Evolutionary conservation across 805 yeast species (phyloP).

Genomic region (Aciculoconidium aculeatum): DNA sequence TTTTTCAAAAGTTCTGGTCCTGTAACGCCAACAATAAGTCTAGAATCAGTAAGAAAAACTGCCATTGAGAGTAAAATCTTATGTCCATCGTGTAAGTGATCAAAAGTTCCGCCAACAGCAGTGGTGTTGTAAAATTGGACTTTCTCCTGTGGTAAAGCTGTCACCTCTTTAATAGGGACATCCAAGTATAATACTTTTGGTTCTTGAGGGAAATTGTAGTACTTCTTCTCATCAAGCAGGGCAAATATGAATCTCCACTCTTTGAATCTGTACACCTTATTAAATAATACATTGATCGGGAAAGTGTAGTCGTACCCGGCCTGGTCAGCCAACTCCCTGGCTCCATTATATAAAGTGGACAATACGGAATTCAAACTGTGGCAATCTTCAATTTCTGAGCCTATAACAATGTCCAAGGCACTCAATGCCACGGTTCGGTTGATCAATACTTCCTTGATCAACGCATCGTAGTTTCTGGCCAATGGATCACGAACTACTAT

Average conservation of each 20-base stretch:
- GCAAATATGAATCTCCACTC: no score
- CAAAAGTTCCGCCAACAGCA: conserved; percentile 96
- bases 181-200: no score
- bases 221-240: conserved; percentile 1
- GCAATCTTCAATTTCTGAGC: conserved; percentile 14
- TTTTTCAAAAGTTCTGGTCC: conserved; percentile 66
- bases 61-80: conserved; percentile 74
- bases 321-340: conserved; percentile 15
- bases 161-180: no score
- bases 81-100: conserved; percentile 94
- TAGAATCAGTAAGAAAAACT: conserved; percentile 48
- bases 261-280: conserved; percentile 5
- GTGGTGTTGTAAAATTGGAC: conserved; percentile 16
- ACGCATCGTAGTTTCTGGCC: conserved; percentile 1
- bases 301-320: conserved; percentile 20
- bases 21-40: conserved; percentile 77
- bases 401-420: conserved; percentile 19
- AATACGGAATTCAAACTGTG: conserved; percentile 22
- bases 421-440: conserved; percentile 2
- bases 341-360: conserved; percentile 21
- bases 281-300: conserved; percentile 26
- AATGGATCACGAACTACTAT: conserved; percentile 4
- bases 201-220: not conserved
- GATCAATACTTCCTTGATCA: conserved; percentile 1
- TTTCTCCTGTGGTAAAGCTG: no score